Evolutionary conservation across 176 grass and related monocot genomes (phyloP).

Genomic region (Oryza coarctata): DNA sequence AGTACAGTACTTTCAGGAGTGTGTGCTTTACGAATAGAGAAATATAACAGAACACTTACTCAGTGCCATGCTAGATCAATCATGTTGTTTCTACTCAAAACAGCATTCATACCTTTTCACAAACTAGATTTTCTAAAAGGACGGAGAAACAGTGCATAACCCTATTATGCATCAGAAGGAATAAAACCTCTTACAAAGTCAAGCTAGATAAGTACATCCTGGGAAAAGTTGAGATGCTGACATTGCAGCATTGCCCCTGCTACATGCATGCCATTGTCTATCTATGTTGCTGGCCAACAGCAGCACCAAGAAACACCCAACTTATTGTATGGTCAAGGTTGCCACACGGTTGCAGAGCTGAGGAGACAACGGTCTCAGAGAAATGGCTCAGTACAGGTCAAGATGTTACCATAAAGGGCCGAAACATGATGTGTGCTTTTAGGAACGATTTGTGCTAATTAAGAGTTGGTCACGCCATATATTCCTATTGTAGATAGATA

Average conservation of each 20-base stretch:
- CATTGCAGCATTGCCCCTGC: too few relatives aligned
- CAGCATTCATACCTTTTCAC: background rate
- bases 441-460: background rate
- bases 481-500: background rate
- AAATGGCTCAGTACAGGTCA: background rate
- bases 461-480: background rate
- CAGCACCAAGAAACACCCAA: background rate
- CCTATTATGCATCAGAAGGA: background rate
- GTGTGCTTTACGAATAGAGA: background rate
- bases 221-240: background rate
- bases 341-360: background rate
- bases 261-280: too few relatives aligned
- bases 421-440: background rate
- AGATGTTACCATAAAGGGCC: background rate
- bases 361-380: background rate
- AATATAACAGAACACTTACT: background rate
- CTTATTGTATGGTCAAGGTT: background rate
- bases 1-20: background rate
- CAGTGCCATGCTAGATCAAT: background rate
- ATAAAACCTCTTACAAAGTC: background rate
- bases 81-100: background rate
- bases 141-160: background rate
- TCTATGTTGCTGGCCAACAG: too few relatives aligned
- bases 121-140: background rate
- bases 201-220: background rate